Evolutionary conservation across 352 stramenopile species (phyloP), one percentile per base, ranked within the genome.

Genomic region (Globisporangium spiculum): DNA sequence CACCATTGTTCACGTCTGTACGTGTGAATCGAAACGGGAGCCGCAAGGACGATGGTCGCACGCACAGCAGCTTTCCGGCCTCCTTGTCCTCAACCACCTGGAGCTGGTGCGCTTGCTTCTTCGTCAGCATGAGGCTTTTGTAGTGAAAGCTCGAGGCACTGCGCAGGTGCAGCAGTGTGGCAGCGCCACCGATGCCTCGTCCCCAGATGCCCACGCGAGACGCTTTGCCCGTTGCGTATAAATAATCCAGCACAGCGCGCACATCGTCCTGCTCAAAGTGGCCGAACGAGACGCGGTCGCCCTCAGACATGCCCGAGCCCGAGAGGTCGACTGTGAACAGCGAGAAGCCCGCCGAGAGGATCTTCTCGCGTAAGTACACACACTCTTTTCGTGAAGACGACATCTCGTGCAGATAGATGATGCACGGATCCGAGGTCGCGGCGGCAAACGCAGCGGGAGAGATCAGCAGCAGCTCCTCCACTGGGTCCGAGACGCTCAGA

Each of bases 341-440:
- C 55, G 86, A 92, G 46, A 92, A 92, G 9, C 84, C 86, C 0
- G 72, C 68, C 0, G 75, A 65, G 16, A 94, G 76, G 26, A 94
- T 73, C 65, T 68, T 73, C 30, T 75, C 63, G 58, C 79, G 75
- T 32, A 94, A 62, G 61, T 94, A 94, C 20, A 92, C 67, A 38
- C 83, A 89, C 71, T 94, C 86, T 65, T 90, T 88, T 1, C 86
- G 73, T 0, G 86, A 94, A 22, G 82, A 91, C 27, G 86, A 94
- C 76, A 94, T 84, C 24, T 86, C 86, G 63, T 94, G 86, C 41
- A 94, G 71, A 65, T 92, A 94, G 18, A 94, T 57, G 32, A 94
- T 81, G 48, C 86, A 94, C 27, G 86, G 84, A 20, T 71, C 59
- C 6, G 74, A 65, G 5, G 36, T 26, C 6, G 55, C 66, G 3